Evolutionary conservation across 2,329 filamentous ascomycete species (phyloP).

Genomic region (Beauveria caledonica): DNA sequence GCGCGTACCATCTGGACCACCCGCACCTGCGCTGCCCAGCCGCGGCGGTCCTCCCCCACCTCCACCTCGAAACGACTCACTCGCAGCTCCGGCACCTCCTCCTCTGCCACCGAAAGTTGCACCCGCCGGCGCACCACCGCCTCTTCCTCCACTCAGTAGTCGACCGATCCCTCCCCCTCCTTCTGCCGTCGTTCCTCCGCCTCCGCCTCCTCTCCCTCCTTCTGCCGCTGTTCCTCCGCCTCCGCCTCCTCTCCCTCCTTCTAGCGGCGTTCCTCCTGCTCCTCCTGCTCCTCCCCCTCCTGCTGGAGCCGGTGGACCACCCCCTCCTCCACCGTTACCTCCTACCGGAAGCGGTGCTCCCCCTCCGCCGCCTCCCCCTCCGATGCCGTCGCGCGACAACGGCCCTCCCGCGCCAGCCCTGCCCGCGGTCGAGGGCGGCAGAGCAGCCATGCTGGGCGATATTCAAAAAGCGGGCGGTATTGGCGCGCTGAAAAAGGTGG

Average conservation of each 20-base stretch:
- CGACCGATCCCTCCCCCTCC: conserved; percentile 47
- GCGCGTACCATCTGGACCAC: conserved; percentile 40
- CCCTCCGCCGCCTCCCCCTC: conserved; percentile 37
- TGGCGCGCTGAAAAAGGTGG: conserved; percentile 66
- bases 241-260: conserved; percentile 33
- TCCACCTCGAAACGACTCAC: conserved; percentile 34
- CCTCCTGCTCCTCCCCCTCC: conserved; percentile 31
- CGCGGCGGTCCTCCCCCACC: conserved; percentile 66
- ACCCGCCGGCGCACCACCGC: conserved; percentile 27
- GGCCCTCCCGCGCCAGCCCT: conserved; percentile 39
- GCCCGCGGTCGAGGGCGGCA: conserved; percentile 36
- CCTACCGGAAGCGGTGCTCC: conserved; percentile 34
- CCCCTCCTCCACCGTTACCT: conserved; percentile 25
- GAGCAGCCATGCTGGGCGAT: conserved; percentile 57
- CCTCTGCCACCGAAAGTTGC: conserved; percentile 42
- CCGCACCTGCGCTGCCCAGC: conserved; percentile 59
- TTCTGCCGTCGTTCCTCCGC: conserved; percentile 30
- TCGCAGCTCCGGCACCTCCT: conserved; percentile 28
- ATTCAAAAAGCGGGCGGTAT: conserved; percentile 65
- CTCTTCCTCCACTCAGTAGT: conserved; percentile 42
- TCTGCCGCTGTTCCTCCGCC: conserved; percentile 41
- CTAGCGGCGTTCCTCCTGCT: conserved; percentile 26
- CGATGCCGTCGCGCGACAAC: conserved; percentile 51
- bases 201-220: conserved; percentile 28
- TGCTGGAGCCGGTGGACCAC: conserved; percentile 18